phyloP scores from a whole-genome alignment of 257 asterid species.

The Solanum rostratum region DNA sequence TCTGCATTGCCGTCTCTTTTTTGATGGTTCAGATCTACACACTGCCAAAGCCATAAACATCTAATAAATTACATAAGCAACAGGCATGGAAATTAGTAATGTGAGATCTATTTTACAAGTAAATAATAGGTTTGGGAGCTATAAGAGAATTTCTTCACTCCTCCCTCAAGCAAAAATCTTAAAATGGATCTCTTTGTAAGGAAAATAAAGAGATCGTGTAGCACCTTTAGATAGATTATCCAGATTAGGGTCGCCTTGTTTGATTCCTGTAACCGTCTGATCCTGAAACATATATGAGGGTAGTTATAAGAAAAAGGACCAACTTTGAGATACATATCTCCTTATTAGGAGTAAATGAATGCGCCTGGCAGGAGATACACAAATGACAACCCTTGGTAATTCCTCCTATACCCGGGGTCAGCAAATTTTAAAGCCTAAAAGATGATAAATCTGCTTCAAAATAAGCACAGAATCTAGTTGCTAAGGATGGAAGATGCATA shows the following conservation, averaged over 20 bases:
- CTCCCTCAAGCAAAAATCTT: neutral
- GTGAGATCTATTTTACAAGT: neutral
- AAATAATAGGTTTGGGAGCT: neutral
- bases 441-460: neutral
- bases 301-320: neutral
- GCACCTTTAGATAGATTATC: neutral
- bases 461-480: neutral
- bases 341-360: neutral
- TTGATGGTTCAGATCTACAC: constrained; percentile 18
- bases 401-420: neutral
- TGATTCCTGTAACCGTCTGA: neutral
- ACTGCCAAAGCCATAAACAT: constrained; percentile 11
- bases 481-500: neutral
- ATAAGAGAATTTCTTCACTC: neutral
- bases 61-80: neutral
- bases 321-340: neutral
- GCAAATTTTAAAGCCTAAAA: neutral
- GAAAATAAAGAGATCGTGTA: neutral
- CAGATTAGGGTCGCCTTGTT: neutral
- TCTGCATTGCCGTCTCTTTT: constrained; percentile 10
- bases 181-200: neutral
- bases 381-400: neutral
- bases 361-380: neutral
- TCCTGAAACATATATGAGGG: neutral
- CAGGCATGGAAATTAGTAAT: neutral